Conservation (phyloP, 2,329 filamentous ascomycete species). For the Ophiosphaerella narmari region DNA sequence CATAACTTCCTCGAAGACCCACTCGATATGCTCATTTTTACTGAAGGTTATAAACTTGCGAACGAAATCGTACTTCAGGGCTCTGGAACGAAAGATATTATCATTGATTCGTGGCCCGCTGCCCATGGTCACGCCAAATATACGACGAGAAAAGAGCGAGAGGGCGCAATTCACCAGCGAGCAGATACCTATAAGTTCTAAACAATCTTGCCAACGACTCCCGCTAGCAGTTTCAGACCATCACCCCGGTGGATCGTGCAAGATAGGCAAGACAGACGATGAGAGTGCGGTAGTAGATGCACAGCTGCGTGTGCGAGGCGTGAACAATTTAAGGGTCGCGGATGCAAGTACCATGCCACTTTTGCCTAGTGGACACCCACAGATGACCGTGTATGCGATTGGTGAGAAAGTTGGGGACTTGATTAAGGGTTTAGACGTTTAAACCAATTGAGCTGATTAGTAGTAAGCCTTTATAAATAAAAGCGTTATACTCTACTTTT, state of each 20-base stretch:
- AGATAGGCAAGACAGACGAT: constrained; percentile 52
- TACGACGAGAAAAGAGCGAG: constrained; percentile 60
- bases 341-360: constrained; percentile 23
- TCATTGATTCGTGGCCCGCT: constrained; percentile 62
- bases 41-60: constrained; percentile 60
- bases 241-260: constrained; percentile 62
- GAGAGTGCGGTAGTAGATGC: constrained; percentile 34
- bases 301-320: constrained; percentile 26
- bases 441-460: background rate
- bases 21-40: constrained; percentile 60
- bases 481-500: no score
- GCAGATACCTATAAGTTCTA: constrained; percentile 5
- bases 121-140: constrained; percentile 55
- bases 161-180: constrained; percentile 8
- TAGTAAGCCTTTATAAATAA: background rate
- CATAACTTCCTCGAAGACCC: constrained; percentile 61
- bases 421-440: background rate
- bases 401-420: constrained; percentile 13
- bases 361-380: constrained; percentile 8
- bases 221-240: constrained; percentile 13
- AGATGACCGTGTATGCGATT: constrained; percentile 16
- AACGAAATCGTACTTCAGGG: constrained; percentile 64
- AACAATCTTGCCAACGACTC: no score
- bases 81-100: constrained; percentile 59
- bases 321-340: constrained; percentile 27